phyloP scores from a whole-genome alignment of 148 eudicot genomes.

The Gaultheria prostrata region DNA sequence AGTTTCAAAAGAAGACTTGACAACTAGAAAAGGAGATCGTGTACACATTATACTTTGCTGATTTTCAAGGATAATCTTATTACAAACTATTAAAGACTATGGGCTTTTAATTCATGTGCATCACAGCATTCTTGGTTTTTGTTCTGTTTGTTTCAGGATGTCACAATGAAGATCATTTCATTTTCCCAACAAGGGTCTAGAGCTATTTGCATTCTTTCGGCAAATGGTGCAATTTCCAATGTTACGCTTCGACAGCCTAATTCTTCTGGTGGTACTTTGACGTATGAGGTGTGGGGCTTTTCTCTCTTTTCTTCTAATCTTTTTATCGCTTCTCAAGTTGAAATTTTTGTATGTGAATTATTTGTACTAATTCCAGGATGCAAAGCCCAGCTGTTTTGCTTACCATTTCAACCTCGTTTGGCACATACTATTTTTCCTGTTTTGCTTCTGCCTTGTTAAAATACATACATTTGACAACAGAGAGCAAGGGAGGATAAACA shows the following conservation, averaged over 20 bases:
- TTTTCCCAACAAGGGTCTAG: conserved; percentile 88
- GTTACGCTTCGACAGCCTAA: conserved; percentile 86
- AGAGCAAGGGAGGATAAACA: neutral
- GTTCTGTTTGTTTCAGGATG: conserved; percentile 51
- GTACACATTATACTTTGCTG: neutral
- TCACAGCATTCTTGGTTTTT: neutral
- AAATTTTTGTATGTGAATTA: neutral
- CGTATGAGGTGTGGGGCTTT: conserved; percentile 67
- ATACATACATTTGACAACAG: neutral
- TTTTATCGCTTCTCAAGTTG: neutral
- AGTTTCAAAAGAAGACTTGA: neutral
- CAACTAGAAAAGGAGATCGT: neutral
- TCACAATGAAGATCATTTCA: conserved; percentile 77
- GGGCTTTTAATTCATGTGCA: neutral
- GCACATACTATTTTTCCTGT: neutral
- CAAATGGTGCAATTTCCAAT: conserved; percentile 84
- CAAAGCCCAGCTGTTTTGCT: neutral
- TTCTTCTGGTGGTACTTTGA: conserved; percentile 88
- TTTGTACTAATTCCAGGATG: neutral
- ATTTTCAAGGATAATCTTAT: neutral
- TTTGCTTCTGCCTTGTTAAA: neutral
- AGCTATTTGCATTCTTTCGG: conserved; percentile 79
- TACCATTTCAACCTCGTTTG: neutral
- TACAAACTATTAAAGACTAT: neutral
- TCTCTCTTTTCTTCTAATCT: conserved; percentile 5